Conservation (phyloP, 2,329 filamentous ascomycete species). For the Talaromyces verruculosus region DNA sequence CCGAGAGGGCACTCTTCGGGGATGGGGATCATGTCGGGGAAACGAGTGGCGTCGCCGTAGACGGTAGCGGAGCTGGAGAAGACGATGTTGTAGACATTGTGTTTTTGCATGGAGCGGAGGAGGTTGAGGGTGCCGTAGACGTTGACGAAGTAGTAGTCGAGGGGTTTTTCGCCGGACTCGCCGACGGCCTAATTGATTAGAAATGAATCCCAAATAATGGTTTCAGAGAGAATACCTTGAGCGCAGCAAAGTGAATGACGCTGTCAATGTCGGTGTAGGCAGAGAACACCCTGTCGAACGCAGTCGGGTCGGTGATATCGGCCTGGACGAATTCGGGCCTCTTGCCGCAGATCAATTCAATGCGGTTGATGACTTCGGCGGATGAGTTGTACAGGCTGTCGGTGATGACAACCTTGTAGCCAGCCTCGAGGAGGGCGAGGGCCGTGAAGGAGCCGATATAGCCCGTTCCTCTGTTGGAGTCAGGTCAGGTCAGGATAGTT, state of each 20-base stretch:
- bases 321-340: conserved; percentile 79
- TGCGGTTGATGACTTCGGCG: conserved; percentile 85
- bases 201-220: no score
- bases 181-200: conserved; percentile 69
- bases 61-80: conserved; percentile 98
- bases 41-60: conserved; percentile 94
- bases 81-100: conserved; percentile 95
- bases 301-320: conserved; percentile 84
- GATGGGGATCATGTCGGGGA: conserved; percentile 98
- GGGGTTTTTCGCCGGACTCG: conserved; percentile 87
- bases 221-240: conserved; percentile 64
- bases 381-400: conserved; percentile 98
- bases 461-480: conserved; percentile 75
- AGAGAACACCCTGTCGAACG: conserved; percentile 80
- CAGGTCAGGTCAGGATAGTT: background rate
- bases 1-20: conserved; percentile 95
- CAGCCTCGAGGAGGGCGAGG: conserved; percentile 86
- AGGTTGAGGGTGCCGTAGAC: conserved; percentile 89
- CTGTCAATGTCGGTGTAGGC: conserved; percentile 93
- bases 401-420: conserved; percentile 93
- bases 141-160: conserved; percentile 98
- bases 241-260: conserved; percentile 96
- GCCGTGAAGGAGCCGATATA: conserved; percentile 99
- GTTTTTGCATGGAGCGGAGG: conserved; percentile 78
- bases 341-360: conserved; percentile 89